Conservation (phyloP, 768 basidiomycete species). For the Phanerochaete carnosa region DNA sequence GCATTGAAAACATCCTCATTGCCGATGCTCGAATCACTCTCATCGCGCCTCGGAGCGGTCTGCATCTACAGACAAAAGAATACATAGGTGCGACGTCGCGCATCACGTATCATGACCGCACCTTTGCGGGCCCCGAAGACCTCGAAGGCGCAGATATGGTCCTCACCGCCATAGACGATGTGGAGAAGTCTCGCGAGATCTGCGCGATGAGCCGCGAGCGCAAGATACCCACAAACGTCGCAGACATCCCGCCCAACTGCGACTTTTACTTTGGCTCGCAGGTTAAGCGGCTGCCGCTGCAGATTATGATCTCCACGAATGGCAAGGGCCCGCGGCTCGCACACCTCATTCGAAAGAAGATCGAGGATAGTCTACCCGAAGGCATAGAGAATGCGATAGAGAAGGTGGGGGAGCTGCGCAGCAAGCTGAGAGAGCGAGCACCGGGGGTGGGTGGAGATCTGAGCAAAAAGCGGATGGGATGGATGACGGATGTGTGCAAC, state of each 20-base stretch:
- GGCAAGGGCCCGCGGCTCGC: slow-evolving; percentile 92
- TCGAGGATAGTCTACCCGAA: slow-evolving; percentile 68
- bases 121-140: slow-evolving; percentile 63
- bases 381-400: slow-evolving; percentile 75
- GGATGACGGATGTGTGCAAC: slow-evolving; percentile 89
- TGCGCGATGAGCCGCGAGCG: slow-evolving; percentile 61
- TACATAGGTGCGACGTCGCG: slow-evolving; percentile 48
- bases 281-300: slow-evolving; percentile 85
- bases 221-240: slow-evolving; percentile 89
- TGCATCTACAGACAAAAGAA: slow-evolving; percentile 56
- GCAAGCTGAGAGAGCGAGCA: slow-evolving; percentile 70
- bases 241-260: slow-evolving; percentile 92
- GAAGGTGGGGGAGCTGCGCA: slow-evolving; percentile 73
- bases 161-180: slow-evolving; percentile 89
- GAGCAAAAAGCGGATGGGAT: slow-evolving; percentile 81
- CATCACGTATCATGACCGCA: slow-evolving; percentile 70
- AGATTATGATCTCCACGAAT: slow-evolving; percentile 95
- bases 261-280: slow-evolving; percentile 99
- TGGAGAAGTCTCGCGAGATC: slow-evolving; percentile 67
- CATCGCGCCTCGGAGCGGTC: slow-evolving; percentile 64
- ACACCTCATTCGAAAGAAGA: slow-evolving; percentile 67
- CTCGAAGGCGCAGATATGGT: slow-evolving; percentile 78
- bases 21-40: slow-evolving; percentile 79
- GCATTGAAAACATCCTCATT: slow-evolving; percentile 80
- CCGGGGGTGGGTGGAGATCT: slow-evolving; percentile 79